A percentile compares a stretch with the other conserved stretches of the same genome.
Evolutionary conservation across 1,139 yeast genomes (phyloP).

Genomic region (Zhuliangozyma parablackwelliae): DNA sequence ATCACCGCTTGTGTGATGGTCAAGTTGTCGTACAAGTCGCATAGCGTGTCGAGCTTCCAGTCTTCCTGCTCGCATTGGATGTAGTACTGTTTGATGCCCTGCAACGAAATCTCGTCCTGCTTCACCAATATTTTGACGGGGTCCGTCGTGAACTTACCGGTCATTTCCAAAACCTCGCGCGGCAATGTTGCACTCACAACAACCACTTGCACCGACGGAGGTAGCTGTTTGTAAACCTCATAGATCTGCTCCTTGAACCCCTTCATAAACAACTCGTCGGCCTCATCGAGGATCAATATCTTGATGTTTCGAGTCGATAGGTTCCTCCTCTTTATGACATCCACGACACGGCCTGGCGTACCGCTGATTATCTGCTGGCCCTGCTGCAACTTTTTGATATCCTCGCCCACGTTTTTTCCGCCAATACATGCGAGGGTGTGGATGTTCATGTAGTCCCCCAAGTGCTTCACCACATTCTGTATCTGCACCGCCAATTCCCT

Average conservation of each 20-base stretch:
- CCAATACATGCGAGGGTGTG: constrained; percentile 92
- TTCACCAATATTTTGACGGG: constrained; percentile 89
- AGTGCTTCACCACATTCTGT: constrained; percentile 73
- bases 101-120: constrained; percentile 81
- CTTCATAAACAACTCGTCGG: constrained; percentile 85
- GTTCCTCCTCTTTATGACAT: constrained; percentile 75
- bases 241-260: constrained; percentile 93
- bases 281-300: constrained; percentile 87
- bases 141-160: constrained; percentile 82
- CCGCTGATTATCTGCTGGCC: constrained; percentile 96
- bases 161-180: constrained; percentile 78
- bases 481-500: constrained; percentile 91
- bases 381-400: constrained; percentile 61
- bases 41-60: constrained; percentile 91
- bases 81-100: constrained; percentile 85
- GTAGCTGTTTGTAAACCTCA: constrained; percentile 78
- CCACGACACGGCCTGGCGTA: constrained; percentile 92
- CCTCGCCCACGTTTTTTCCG: constrained; percentile 82
- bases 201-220: constrained; percentile 83
- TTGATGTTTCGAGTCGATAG: constrained; percentile 67
- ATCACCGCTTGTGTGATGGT: constrained; percentile 95
- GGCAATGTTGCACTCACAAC: constrained; percentile 93
- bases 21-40: constrained; percentile 90
- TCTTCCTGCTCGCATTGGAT: constrained; percentile 87
- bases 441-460: constrained; percentile 83